Percentiles rank a stretch among this genome's conserved stretches.
Evolutionary conservation across 1,284 basidiomycete genomes (phyloP).

Genomic region (Tranzscheliella williamsii): DNA sequence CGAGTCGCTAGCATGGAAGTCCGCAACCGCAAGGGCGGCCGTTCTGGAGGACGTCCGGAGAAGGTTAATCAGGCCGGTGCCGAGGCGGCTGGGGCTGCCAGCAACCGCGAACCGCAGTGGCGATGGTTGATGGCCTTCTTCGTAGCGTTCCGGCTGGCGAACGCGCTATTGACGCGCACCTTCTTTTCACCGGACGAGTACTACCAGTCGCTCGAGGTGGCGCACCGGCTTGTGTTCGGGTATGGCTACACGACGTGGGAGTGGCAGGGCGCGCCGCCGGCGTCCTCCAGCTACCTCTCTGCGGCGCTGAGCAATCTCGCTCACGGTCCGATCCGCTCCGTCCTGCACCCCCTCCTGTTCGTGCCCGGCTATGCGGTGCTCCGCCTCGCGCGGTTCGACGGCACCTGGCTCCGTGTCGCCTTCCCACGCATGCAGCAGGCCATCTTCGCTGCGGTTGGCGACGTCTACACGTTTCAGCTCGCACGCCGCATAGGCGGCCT

Average conservation of each 20-base stretch:
- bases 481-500: constrained; percentile 69
- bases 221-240: constrained; percentile 83
- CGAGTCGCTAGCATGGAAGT: too few relatives aligned
- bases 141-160: constrained; percentile 61
- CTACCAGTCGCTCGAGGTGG: constrained; percentile 91
- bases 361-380: constrained; percentile 76
- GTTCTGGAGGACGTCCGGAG: too few relatives aligned
- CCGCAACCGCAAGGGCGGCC: too few relatives aligned
- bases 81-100: too few relatives aligned
- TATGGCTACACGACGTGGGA: constrained; percentile 96
- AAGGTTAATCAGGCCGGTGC: too few relatives aligned
- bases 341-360: constrained; percentile 67
- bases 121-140: constrained; percentile 26
- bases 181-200: constrained; percentile 99
- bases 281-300: constrained; percentile 1
- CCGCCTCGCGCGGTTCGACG: constrained; percentile 67
- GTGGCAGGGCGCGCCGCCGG: constrained; percentile 66
- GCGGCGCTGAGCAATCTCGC: constrained; percentile 7
- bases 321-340: constrained; percentile 59
- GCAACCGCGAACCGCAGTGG: too few relatives aligned
- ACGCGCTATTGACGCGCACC: constrained; percentile 74
- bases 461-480: constrained; percentile 73
- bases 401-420: constrained; percentile 54
- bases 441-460: constrained; percentile 76
- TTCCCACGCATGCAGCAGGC: constrained; percentile 80